Base-by-base conservation (phyloP, 495 filamentous ascomycete species). In the Lophium mytilinum region DNA sequence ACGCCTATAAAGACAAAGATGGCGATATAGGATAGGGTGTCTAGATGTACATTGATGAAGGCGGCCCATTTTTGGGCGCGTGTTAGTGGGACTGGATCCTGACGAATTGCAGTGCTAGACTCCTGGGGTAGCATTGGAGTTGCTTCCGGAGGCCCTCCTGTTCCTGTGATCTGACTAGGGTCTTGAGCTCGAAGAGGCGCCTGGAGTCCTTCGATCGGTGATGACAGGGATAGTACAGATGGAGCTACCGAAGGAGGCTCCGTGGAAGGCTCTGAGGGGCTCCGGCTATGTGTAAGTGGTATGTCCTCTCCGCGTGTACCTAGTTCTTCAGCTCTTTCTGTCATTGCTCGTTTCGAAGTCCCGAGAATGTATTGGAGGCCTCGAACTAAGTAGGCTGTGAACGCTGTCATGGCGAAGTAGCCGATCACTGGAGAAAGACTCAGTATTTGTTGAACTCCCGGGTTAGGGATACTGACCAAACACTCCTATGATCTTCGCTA, bases 401-500 rank as follows among this genome's bases (percentile, higher is more conserved):
- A 50, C 3, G 64, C 63, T 50, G 77, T 62, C 66, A 76, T 74
- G 6, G 75, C 69, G 19, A 75, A 46, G 60, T 78, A 79, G 24
- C 76, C 78, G 53, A 80, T 67, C n/a, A 79, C 75, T 80, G 33
- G 6, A 9, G 33, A 3, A 0, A 11, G 52, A 21, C 6, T 56
- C 12, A 43, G 51, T 6, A 3, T 2, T 6, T 30, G 24, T 30
- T 43, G 18, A 5, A 17, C 3, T 2, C 12, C 17, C 11, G 33
- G 17, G 30, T 8, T 8, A 17, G 17, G 47, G n/a, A 50, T 19
- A 54, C 76, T 67, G 34, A 80, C 78, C 54, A 49, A 80, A 81
- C 5, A 80, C 73, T 15, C 69, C 72, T 35, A 80, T 76, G 21
- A 82, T 78, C 65, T 80, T 80, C 34, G 68, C 70, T 14, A 79